Evolutionary conservation across 2,329 filamentous ascomycete species (phyloP), one percentile per base, ranked within the genome.

Genomic region (Phoma sp.): DNA sequence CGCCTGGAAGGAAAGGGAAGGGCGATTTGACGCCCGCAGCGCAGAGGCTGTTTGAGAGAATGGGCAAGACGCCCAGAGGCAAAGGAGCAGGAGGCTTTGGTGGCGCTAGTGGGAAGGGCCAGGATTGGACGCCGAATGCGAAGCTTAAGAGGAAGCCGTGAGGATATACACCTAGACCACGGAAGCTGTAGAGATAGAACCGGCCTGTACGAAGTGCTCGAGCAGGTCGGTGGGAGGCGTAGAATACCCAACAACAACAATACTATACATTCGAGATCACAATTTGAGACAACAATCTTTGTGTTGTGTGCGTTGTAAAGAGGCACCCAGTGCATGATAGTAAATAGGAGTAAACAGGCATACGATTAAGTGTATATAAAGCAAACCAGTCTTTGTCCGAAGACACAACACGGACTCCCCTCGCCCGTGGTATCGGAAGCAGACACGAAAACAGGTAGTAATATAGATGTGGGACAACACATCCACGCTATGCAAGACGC

Each of bases 11-110:
- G 17, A 69, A 86, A 82, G 59, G 86, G 81, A 71, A 84, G 91
- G 60, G 83, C 77, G 65, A 66, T 42, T 55, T 74, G 69, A 95
- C 91, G 21, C 91, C 91, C 4, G 91, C 91, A 12, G 91, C 88
- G 5, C 85, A 90, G 63, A 67, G 63, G 49, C 64, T 76, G 53
- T 77, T 77, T 59, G 72, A 74, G 56, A 68, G 65, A 32, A 66
- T 75, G 52, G 66, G 73, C 53, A 70, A 62, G 42, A 71, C 68
- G 50, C 59, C 64, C 28, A 64, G 39, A 49, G 39, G 48, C 5
- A 46, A 12, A 15, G 58, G 58, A 5, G 46, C 37, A 21, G 62
- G 58, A 20, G 66, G 62, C 21, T 73, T 71, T 51, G 61, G 59
- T 2, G 45, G 36, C 10, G 45, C 30, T 7, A 40, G 46, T 20